These are phyloP conservation scores for Phalaenopsis equestris DNA, from an alignment of 106 monocot species.

Conservation along the genomic window DNA sequence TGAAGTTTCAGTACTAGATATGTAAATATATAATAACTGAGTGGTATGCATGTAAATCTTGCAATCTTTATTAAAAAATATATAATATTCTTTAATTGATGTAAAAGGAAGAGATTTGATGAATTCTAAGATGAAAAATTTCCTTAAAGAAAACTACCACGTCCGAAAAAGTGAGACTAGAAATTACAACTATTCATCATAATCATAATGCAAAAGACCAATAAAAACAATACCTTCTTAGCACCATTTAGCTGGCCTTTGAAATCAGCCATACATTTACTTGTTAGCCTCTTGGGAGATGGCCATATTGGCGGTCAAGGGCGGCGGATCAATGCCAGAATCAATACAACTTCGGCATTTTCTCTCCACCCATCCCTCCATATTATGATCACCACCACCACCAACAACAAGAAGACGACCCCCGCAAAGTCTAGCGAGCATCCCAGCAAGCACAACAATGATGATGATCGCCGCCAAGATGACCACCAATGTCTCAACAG, in stretches of 20 bases:
- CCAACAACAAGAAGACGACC: slow-evolving; percentile 3
- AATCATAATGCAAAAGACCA: no score
- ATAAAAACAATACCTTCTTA: no score
- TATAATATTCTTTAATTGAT: no score
- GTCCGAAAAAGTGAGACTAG: no score
- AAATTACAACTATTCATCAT: no score
- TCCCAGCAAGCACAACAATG: slow-evolving; percentile 11
- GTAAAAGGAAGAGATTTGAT: no score
- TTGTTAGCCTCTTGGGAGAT: neutral
- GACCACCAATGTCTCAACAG: slow-evolving; percentile 15
- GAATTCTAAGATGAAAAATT: no score
- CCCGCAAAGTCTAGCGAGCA: slow-evolving; percentile 11
- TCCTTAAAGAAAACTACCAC: no score
- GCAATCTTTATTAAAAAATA: no score
- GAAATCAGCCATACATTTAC: neutral
- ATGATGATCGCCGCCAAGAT: slow-evolving; percentile 15
- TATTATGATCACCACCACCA: slow-evolving; percentile 15
- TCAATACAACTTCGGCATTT: slow-evolving; percentile 47
- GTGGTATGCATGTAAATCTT: no score
- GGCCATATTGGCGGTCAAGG: neutral
- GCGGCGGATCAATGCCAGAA: slow-evolving; percentile 23
- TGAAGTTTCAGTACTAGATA: no score
- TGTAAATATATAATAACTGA: no score
- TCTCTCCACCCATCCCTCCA: slow-evolving; percentile 45
- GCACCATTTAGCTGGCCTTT: neutral